Conservation (phyloP, 345 rosid genomes). For the Citrus mangshanensis region DNA sequence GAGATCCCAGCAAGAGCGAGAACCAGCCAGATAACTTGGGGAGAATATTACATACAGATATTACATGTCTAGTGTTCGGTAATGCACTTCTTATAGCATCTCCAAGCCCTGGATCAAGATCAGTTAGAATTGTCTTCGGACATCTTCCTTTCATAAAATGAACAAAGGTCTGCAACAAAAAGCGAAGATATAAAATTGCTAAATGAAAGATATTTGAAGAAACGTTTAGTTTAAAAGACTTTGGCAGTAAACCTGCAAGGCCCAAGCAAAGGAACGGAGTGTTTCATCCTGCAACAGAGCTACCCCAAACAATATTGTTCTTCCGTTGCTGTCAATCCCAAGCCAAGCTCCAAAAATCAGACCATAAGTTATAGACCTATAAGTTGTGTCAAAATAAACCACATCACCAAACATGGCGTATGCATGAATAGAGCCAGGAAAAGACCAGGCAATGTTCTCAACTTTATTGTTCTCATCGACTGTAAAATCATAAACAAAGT, state of each 20-base stretch:
- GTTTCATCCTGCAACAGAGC: slow-evolving; percentile 39
- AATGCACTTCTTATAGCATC: slow-evolving; percentile 42
- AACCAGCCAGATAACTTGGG: slow-evolving; percentile 47
- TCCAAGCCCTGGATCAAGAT: slow-evolving; percentile 35
- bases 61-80: slow-evolving; percentile 41
- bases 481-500: slow-evolving; percentile 38
- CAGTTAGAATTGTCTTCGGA: slow-evolving; percentile 42
- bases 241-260: slow-evolving; percentile 33
- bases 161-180: slow-evolving; percentile 29
- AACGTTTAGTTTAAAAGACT: neutral
- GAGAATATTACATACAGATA: slow-evolving; percentile 31
- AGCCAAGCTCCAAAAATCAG: slow-evolving; percentile 41
- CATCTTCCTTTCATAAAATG: slow-evolving; percentile 42
- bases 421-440: slow-evolving; percentile 30
- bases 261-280: slow-evolving; percentile 38
- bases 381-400: slow-evolving; percentile 37
- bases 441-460: slow-evolving; percentile 48
- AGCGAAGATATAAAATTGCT: neutral
- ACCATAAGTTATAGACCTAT: slow-evolving; percentile 35
- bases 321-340: slow-evolving; percentile 42
- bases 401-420: slow-evolving; percentile 37
- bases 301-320: slow-evolving; percentile 38
- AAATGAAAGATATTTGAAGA: neutral
- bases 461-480: slow-evolving; percentile 35
- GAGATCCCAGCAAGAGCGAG: slow-evolving; percentile 32